These are phyloP conservation scores for Mycena latifolia DNA, from an alignment of 768 basidiomycete species.

Conservation along the genomic window DNA sequence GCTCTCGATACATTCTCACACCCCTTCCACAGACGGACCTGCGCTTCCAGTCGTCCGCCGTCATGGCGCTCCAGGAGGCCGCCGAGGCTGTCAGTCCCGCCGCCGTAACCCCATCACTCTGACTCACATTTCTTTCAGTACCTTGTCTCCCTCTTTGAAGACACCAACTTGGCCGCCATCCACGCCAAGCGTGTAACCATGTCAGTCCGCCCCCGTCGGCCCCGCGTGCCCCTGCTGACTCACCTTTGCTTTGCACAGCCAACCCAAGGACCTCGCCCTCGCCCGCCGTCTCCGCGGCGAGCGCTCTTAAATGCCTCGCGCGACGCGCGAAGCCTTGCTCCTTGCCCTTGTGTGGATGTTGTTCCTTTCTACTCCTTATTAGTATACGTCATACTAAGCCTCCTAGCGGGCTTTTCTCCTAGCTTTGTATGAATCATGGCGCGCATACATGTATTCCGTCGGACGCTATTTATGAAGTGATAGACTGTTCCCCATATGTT, in stretches of 20 bases:
- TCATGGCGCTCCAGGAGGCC: slow-evolving; percentile 94
- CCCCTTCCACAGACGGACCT: slow-evolving; percentile 75
- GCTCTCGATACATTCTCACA: neutral
- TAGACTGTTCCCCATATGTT: too few relatives aligned
- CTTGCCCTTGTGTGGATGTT: neutral
- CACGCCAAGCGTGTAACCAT: slow-evolving; percentile 78
- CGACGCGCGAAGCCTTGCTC: too few relatives aligned
- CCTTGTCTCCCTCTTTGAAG: slow-evolving; percentile 88
- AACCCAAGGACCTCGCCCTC: slow-evolving; percentile 91
- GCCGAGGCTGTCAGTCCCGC: slow-evolving; percentile 68
- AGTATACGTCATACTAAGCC: neutral
- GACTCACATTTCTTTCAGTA: slow-evolving; percentile 47
- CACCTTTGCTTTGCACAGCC: slow-evolving; percentile 55
- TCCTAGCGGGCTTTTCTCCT: neutral
- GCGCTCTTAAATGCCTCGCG: slow-evolving; percentile 65
- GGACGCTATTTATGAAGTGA: neutral
- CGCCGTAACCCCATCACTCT: neutral
- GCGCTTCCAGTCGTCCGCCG: slow-evolving; percentile 96
- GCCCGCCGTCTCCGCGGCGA: slow-evolving; percentile 90
- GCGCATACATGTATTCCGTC: neutral
- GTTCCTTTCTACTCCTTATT: neutral
- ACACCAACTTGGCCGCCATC: slow-evolving; percentile 93
- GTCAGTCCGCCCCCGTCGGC: slow-evolving; percentile 23
- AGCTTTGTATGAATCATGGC: neutral
- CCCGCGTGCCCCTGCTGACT: slow-evolving; percentile 35